Evolutionary conservation across 257 asterid species (phyloP), one percentile per base, ranked within the genome.

Genomic region (Agastache rugosa): DNA sequence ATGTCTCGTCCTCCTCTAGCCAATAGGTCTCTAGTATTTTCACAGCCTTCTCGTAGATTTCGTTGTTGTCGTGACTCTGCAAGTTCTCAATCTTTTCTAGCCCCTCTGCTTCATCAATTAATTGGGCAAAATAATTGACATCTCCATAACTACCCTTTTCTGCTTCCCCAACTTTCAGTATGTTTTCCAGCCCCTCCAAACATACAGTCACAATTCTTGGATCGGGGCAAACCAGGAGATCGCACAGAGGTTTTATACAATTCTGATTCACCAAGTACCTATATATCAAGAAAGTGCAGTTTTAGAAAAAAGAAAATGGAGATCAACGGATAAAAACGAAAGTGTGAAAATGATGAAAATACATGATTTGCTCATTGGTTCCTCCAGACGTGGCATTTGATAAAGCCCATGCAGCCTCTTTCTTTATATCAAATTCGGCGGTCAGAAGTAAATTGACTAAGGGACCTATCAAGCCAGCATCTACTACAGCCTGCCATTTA

Each of bases 351-450:
- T 14, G 23, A 61, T 42, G 45, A 47, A 61, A 62, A 41, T 87
- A 93, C 98, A 80, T 75, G 82, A 91, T 93, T 75, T 93, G 98
- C 69, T 93, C 97, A 41, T 88, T 78, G 75, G 87, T 79, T 77
- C 98, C 98, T 75, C 98, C 98, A 2, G 98, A 93, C 1, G 98
- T 93, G 60, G 98, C 98, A 80, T 93, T 93, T 77, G 96, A 91
- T 25, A 91, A 83, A 64, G 97, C 96, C 96, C 98, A 93, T 54
- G 98, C 96, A 69, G 97, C 97, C 80, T 93, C 98, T 86, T 91
- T 93, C 90, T 93, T 93, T 15, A 93, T 87, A 53, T 93, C 97
- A 82, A 93, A 91, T 77, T 93, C 97, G 2, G 94, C 97, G 50
- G 77, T 83, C 81, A 84, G 98, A 78, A 93, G 96, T 62, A 93